Conservation (phyloP, 345 rosid species). For the Sonneratia alba region DNA sequence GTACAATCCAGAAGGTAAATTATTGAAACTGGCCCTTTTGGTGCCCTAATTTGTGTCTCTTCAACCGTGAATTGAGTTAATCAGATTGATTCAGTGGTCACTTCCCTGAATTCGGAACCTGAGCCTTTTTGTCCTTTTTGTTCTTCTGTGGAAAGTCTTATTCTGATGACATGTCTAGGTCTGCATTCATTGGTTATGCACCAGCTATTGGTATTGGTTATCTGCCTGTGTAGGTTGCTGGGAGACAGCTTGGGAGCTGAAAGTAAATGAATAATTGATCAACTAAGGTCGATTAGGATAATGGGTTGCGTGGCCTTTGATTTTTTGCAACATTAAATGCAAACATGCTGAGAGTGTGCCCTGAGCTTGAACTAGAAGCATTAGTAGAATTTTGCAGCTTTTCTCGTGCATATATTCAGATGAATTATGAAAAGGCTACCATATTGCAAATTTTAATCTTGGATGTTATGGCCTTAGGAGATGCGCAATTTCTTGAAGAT, state of each 20-base stretch:
- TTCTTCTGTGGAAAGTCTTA: not conserved
- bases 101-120: not conserved
- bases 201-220: not conserved
- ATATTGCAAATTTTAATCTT: conserved; percentile 8
- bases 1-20: conserved; percentile 57
- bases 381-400: not conserved
- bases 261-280: not conserved
- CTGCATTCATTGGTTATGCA: not conserved
- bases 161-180: not conserved
- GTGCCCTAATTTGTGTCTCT: not conserved
- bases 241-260: not conserved
- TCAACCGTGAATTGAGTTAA: not conserved
- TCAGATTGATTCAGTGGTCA: not conserved
- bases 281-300: not conserved
- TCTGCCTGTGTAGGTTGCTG: not conserved
- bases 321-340: too few relatives aligned
- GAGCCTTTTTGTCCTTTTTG: too few relatives aligned
- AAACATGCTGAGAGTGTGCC: too few relatives aligned
- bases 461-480: conserved; percentile 36
- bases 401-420: not conserved
- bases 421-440: not conserved
- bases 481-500: conserved; percentile 49
- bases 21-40: not conserved
- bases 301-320: not conserved
- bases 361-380: not conserved